phyloP scores from a whole-genome alignment of 192 early-diverging fungal species.

The Glomus cerebriforme region DNA sequence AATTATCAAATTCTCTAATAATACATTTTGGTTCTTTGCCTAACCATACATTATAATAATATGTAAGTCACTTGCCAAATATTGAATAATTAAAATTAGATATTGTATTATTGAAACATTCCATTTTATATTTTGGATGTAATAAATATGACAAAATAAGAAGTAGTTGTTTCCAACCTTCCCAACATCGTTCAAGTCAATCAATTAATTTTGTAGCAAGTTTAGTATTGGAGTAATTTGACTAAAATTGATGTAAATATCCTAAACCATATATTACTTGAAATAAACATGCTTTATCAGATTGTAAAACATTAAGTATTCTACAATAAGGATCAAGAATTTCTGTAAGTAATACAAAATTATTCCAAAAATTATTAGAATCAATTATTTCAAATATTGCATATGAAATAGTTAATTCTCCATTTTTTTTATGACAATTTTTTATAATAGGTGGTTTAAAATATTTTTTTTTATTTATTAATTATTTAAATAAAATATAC shows the following conservation, averaged over 20 bases:
- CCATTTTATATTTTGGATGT: conserved; percentile 1
- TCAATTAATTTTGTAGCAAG: background rate
- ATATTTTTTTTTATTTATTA: background rate
- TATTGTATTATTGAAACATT: background rate
- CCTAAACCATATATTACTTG: background rate
- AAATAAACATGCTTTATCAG: background rate
- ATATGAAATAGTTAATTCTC: background rate
- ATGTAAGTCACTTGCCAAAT: background rate
- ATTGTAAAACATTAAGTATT: conserved; percentile 17
- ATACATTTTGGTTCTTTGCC: no score
- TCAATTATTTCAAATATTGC: background rate
- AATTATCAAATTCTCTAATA: conserved; percentile 4
- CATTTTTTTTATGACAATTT: background rate
- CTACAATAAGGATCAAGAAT: conserved; percentile 8
- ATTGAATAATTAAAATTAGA: conserved; percentile 13
- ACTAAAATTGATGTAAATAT: conserved; percentile 1
- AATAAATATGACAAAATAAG: conserved; percentile 18
- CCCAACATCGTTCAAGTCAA: background rate
- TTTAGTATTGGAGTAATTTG: background rate
- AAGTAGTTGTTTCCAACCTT: background rate
- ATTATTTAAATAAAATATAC: background rate
- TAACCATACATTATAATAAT: conserved; percentile 18
- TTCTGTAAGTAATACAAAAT: background rate
- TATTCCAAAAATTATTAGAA: background rate
- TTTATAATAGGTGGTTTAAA: background rate